Evolutionary conservation across 371 early-diverging fungal genomes (phyloP).

Genomic region (Lichtheimia ramosa): DNA sequence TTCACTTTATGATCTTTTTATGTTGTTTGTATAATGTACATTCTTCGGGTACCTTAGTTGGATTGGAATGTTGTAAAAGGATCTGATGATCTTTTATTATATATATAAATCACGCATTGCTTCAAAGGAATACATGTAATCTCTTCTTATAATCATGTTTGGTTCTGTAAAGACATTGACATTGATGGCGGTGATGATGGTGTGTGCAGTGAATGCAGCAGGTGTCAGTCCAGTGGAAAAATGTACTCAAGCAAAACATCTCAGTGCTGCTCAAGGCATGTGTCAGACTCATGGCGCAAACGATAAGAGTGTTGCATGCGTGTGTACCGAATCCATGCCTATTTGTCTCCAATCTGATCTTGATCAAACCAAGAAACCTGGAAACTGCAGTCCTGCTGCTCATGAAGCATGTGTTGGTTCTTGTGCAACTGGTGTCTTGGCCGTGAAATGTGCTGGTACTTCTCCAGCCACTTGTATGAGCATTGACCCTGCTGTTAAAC

Average conservation of each 20-base stretch:
- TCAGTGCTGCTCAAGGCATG: slow-evolving; percentile 2
- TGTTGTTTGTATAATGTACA: background rate
- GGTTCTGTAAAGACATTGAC: too few relatives aligned
- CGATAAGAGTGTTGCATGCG: background rate
- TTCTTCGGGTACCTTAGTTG: background rate
- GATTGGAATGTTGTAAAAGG: slow-evolving; percentile 1
- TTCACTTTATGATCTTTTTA: too few relatives aligned
- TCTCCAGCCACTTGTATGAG: background rate
- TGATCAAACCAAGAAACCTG: background rate
- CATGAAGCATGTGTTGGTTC: slow-evolving; percentile 3
- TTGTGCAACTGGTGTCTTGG: slow-evolving; percentile 2
- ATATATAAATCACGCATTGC: background rate
- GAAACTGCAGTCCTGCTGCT: background rate
- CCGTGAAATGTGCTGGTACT: slow-evolving; percentile 8
- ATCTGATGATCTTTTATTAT: background rate
- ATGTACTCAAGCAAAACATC: background rate
- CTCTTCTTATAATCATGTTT: too few relatives aligned
- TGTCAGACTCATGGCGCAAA: slow-evolving; percentile 4
- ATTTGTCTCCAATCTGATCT: slow-evolving; percentile 4
- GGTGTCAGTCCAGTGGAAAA: background rate
- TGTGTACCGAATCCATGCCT: slow-evolving; percentile 9
- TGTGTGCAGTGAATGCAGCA: background rate
- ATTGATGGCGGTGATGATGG: too few relatives aligned
- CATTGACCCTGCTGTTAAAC: background rate
- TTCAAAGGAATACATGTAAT: too few relatives aligned